Evolutionary conservation across 257 asterid genomes (phyloP), one percentile per base, ranked within the genome.

Genomic region (Nicotiana otophora): DNA sequence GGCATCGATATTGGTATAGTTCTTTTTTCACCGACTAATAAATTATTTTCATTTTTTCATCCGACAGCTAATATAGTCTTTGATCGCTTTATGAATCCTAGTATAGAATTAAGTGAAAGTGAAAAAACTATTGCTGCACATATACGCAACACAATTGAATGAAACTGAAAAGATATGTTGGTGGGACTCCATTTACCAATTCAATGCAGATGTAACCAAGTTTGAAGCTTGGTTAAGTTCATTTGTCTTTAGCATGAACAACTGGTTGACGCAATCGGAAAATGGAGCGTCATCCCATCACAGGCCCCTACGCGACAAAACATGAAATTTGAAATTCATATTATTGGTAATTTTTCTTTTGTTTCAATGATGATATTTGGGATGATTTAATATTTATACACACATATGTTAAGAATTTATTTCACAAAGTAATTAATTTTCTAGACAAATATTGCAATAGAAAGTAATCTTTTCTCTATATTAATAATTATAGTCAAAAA

Each of bases 1-100:
- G 65, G 80, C 7, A 48, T 83, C 19, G 91, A 86, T 17, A 61
- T 88, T 14, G 91, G 89, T 12, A 19, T 86, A 58, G 60, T 89
- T 19, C 9, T 89, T n/a, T 86, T 61, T 9, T 89, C 88, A 0
- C 91, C 90, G 2, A 85, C 87, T 0, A 86, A 87, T 19, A 87
- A 85, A 81, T 86, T 86, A 31, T 85, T 75, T 79, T 83, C 89
- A 23, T 89, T 85, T 82, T 85, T 89, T 39, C 87, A 87, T 36
- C 91, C 87, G 2, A 82, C 87, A 1, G 63, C 81, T 84, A 88
- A 85, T 10, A 54, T 86, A 3, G 78, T 89, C 5, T 0, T 77
- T 9, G 5, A 26, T 16, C 42, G 76, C 4, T 63, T 67, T 33
- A 14, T 51, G 66, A 61, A 61, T 20, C 31, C 66, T 36, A 48